Evolutionary conservation across 495 filamentous ascomycete species (phyloP), one percentile per base, ranked within the genome.

Genomic region (Penicillium longicatenatum): DNA sequence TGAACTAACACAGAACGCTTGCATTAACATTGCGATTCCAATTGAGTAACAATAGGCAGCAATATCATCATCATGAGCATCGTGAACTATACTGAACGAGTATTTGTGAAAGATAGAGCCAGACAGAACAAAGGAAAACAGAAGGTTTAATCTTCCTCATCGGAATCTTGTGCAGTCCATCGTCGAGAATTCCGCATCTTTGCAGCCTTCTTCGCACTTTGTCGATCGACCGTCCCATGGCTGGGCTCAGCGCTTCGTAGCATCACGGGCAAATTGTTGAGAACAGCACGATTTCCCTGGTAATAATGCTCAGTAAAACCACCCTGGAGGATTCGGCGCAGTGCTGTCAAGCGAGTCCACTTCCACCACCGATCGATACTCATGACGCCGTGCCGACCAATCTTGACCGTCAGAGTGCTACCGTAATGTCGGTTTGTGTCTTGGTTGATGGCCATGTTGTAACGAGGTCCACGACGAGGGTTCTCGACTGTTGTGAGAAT

Each of bases 341-440:
- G 77, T 42, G 86, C 83, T 56, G 91, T 84, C 47, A 95, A 71
- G 22, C 92, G 82, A 61, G 89, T 80, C 60, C 93, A 81, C 62
- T 96, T 93, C 82, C 90, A 94, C 93, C 93, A 98, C 39, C 83
- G 86, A 64, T 97, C 90, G 53, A 98, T 92, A 56, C 82, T 81
- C 79, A 97, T 85, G 39, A 85, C 78, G 6, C 88, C 85, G 56
- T 84, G 82, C 24, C 83, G 81, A 55, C 90, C 84, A 33, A 97
- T 84, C 56, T 86, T 84, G 35, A 97, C 83, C 14, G 82, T 89
- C 72, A 94, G 76, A 20, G 91, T 83, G 60, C 86, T 90, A 19
- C 93, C 93, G 62, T 90, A 91, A 54, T 87, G 84, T 19, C 79
- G 79, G 41, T 88, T 87, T 0, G 84, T 88, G 24, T 89, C 85